Base-by-base conservation (phyloP, 192 early-diverging fungal genomes). In the Jimgerdemannia flammicorona region DNA sequence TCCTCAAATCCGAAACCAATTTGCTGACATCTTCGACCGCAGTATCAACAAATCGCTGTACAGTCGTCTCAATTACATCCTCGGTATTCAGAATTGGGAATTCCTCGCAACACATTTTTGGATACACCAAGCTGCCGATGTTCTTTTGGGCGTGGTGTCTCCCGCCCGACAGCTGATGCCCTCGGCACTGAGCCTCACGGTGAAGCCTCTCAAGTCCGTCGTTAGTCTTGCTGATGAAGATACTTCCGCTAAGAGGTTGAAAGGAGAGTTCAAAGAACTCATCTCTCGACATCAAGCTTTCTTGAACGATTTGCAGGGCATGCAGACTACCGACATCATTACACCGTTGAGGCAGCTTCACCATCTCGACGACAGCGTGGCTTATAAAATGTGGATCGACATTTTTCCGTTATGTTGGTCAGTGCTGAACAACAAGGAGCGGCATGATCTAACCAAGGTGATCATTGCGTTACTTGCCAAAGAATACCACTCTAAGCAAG, bases 11-110 rank as follows among this genome's bases (percentile, higher is more conserved):
- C 88, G 98, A 17, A 86, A 87, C 29, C 82, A 89, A 69, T 99
- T 99, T 81, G 83, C 91, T 20, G 86, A 85, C 2, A 93, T 95
- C 14, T 93, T 98, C 72, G 91, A 98, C 67, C 77, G 89, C 11
- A 95, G 93, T 74, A 87, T 97, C 72, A 86, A 89, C 29, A 85
- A 85, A 4, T 81, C 87, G 1, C 78, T 97, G n/a, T 82, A 87
- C 69, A 86, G 87, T 39, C 85, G 98, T 4, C 83, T 99, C 14
- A 93, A 91, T 54, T 99, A 99, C 75, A 81, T 99, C 29, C 78
- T 99, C 43, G 90, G 91, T 43, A 90, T 94, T 10, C 98, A 99
- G 80, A 98, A 94, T 74, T 99, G 98, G 98, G 97, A 98, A 67
- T 91, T 85, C 69, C 86, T 99, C 10, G 87, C 89, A 0, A 82